phyloP scores from a whole-genome alignment of 331 rosid species.

The Acacia concinna region DNA sequence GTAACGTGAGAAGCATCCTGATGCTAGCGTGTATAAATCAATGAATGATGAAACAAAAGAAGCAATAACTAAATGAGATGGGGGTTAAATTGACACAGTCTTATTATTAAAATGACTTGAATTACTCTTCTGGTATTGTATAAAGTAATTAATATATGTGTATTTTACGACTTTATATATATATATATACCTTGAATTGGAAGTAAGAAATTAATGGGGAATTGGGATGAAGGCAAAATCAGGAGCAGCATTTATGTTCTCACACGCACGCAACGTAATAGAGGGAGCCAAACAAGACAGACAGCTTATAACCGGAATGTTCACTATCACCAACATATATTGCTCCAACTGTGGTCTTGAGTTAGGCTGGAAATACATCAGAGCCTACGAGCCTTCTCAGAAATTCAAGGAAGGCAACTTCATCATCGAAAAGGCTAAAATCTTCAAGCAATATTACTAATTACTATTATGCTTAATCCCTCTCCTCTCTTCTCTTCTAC shows the following conservation, averaged over 20 bases:
- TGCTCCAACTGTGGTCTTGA: constrained; percentile 51
- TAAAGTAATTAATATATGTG: no score
- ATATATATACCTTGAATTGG: no score
- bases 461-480: not conserved
- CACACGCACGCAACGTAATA: constrained; percentile 46
- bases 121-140: no score
- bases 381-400: constrained; percentile 37
- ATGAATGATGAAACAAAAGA: not conserved
- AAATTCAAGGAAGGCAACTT: constrained; percentile 54
- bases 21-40: no score
- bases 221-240: constrained; percentile 38
- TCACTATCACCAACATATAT: constrained; percentile 39
- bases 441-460: constrained; percentile 36
- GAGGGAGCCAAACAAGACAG: constrained; percentile 43
- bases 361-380: constrained; percentile 55
- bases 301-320: constrained; percentile 39
- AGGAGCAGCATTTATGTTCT: constrained; percentile 50
- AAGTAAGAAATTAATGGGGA: no score
- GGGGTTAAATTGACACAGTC: no score
- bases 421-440: constrained; percentile 44
- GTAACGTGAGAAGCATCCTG: not conserved
- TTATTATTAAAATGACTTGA: no score
- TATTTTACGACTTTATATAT: no score
- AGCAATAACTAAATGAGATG: not conserved
- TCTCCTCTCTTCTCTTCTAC: not conserved